phyloP scores from a whole-genome alignment of 768 basidiomycete species.

The Boletus vermiculosoides region DNA sequence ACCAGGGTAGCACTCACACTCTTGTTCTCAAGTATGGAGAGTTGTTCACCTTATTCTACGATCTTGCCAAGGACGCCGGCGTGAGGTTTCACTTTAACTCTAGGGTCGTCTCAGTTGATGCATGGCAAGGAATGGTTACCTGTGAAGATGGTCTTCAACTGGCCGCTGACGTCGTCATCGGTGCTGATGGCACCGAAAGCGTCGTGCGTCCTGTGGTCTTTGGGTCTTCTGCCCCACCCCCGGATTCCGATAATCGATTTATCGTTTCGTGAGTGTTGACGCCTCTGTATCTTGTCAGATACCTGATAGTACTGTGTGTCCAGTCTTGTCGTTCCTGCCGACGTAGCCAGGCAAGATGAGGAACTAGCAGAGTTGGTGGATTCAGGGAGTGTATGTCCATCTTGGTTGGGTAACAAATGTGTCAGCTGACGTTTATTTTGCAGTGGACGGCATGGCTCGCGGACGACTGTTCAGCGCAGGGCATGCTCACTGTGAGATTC shows the following conservation, averaged over 20 bases:
- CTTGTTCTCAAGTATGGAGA: conserved; percentile 45
- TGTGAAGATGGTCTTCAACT: conserved; percentile 43
- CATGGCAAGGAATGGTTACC: conserved; percentile 29
- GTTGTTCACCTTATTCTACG: conserved; percentile 46
- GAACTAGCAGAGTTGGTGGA: conserved; percentile 16
- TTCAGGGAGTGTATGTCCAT: conserved; percentile 9
- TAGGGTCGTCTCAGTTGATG: conserved; percentile 35
- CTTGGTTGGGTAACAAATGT: neutral
- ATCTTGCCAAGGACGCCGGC: conserved; percentile 46
- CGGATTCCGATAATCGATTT: conserved; percentile 16
- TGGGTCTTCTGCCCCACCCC: conserved; percentile 4
- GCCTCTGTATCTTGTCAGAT: neutral
- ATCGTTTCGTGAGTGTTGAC: conserved; percentile 14
- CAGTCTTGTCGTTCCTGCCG: conserved; percentile 19
- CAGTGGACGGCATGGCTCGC: conserved; percentile 26
- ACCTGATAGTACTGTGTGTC: neutral
- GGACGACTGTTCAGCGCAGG: conserved; percentile 21
- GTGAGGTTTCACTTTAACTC: conserved; percentile 45
- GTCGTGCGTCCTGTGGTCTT: conserved; percentile 37
- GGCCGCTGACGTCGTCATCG: conserved; percentile 52
- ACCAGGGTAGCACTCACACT: neutral
- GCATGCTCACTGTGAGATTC: conserved; percentile 19
- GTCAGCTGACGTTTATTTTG: neutral
- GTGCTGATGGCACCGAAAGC: conserved; percentile 59
- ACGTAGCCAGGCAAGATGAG: conserved; percentile 17